Evolutionary conservation across 2,329 filamentous ascomycete species (phyloP).

Genomic region (Paecilomyces sp.): DNA sequence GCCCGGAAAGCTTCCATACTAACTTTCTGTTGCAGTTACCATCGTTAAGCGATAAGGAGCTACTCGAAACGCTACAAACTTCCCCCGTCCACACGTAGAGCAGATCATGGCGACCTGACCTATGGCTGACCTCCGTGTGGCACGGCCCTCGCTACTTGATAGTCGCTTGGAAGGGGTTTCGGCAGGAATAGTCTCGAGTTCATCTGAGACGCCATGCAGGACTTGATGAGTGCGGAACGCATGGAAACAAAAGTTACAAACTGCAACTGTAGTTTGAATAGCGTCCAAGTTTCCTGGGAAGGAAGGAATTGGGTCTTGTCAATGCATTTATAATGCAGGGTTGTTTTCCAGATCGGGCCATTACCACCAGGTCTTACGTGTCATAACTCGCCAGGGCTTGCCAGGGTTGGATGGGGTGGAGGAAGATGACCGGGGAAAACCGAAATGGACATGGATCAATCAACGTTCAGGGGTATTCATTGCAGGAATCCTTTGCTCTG

Average conservation of each 20-base stretch:
- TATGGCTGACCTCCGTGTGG: neutral
- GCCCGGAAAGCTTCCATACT: slow-evolving; percentile 11
- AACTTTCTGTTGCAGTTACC: slow-evolving; percentile 42
- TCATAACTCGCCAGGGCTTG: neutral
- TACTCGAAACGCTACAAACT: slow-evolving; percentile 3
- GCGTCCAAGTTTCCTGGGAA: neutral
- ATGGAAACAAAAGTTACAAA: slow-evolving; percentile 6
- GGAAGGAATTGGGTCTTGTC: neutral
- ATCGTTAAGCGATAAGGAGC: slow-evolving; percentile 60
- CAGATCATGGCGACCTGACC: neutral
- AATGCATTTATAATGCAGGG: neutral
- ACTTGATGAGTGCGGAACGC: slow-evolving; percentile 11
- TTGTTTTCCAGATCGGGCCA: neutral
- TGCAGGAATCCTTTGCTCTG: neutral
- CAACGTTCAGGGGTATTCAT: neutral
- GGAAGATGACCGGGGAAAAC: neutral
- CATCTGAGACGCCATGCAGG: slow-evolving; percentile 19
- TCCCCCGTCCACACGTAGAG: slow-evolving; percentile 10
- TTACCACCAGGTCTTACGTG: neutral
- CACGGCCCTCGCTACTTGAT: neutral
- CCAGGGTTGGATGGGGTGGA: neutral
- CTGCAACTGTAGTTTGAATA: neutral
- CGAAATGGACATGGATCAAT: neutral
- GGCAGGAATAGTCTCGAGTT: slow-evolving; percentile 14
- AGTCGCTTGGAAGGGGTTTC: slow-evolving; percentile 13